These are phyloP conservation scores for Fusarium hostae DNA, from an alignment of 2,329 filamentous ascomycete species.

Conservation along the genomic window DNA sequence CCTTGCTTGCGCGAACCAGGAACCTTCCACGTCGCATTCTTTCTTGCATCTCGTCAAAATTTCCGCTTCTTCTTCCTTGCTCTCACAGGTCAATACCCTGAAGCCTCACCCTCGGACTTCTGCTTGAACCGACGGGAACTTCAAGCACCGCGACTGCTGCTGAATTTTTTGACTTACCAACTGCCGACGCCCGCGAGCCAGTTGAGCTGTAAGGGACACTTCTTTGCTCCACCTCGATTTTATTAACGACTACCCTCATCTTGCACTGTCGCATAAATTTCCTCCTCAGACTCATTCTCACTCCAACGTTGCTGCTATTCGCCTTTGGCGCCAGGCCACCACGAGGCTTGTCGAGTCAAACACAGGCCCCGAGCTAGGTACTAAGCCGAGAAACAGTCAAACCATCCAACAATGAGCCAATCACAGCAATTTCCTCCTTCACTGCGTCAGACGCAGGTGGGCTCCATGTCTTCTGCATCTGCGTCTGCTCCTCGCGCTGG, in stretches of 20 bases:
- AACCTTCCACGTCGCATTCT: slow-evolving; percentile 12
- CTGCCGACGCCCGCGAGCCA: slow-evolving; percentile 13
- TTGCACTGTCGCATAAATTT: slow-evolving; percentile 13
- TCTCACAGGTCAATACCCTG: background rate
- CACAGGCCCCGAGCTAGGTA: slow-evolving; percentile 20
- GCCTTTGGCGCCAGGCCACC: slow-evolving; percentile 23
- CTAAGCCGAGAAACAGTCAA: slow-evolving; percentile 24
- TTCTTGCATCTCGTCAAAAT: slow-evolving; percentile 24
- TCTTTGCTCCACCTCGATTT: slow-evolving; percentile 5
- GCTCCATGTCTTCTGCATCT: slow-evolving; percentile 35
- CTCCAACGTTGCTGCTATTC: slow-evolving; percentile 17
- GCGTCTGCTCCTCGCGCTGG: slow-evolving; percentile 12
- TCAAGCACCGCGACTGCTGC: background rate
- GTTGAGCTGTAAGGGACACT: slow-evolving; percentile 17
- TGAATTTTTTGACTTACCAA: slow-evolving; percentile 18
- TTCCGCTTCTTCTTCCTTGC: slow-evolving; percentile 2
- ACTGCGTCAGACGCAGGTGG: slow-evolving; percentile 43
- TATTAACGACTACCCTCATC: slow-evolving; percentile 8
- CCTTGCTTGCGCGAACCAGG: slow-evolving; percentile 7
- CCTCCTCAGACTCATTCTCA: background rate
- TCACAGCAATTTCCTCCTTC: slow-evolving; percentile 52
- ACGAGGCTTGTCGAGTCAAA: slow-evolving; percentile 20
- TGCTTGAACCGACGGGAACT: background rate
- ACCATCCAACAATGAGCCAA: slow-evolving; percentile 52
- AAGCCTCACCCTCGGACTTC: background rate